Conservation (phyloP, 2,329 filamentous ascomycete species). For the Fusarium staphyleae region DNA sequence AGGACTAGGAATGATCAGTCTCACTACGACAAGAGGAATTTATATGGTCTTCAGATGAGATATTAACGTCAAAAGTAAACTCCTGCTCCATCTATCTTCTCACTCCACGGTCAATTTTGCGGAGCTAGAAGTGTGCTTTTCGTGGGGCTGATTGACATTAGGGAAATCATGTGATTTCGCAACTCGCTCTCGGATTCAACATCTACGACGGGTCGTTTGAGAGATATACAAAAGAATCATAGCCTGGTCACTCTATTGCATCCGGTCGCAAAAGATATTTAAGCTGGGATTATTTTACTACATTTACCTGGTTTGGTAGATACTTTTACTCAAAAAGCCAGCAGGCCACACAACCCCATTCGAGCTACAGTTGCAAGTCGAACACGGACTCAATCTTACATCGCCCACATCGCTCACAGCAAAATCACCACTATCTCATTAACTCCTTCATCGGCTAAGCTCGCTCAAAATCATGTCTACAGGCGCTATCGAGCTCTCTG, state of each 20-base stretch:
- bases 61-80: not conserved
- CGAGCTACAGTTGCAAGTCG: not conserved
- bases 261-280: not conserved
- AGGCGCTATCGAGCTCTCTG: slow-evolving; percentile 55
- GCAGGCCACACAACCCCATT: not conserved
- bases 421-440: not conserved
- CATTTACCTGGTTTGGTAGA: not conserved
- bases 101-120: slow-evolving; percentile 23
- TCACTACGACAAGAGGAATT: not conserved
- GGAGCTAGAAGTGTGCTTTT: slow-evolving; percentile 5
- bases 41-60: not conserved
- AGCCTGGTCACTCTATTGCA: not conserved
- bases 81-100: slow-evolving; percentile 2
- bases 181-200: not conserved
- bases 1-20: not conserved
- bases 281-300: not conserved
- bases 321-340: no score
- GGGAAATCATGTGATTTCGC: slow-evolving; percentile 32
- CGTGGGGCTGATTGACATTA: slow-evolving; percentile 23
- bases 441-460: not conserved
- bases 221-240: not conserved
- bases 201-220: not conserved
- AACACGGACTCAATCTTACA: not conserved
- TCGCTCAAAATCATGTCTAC: slow-evolving; percentile 36
- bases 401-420: not conserved